Conservation (phyloP, 2,329 filamentous ascomycete species). For the Amylocarpus encephaloides region DNA sequence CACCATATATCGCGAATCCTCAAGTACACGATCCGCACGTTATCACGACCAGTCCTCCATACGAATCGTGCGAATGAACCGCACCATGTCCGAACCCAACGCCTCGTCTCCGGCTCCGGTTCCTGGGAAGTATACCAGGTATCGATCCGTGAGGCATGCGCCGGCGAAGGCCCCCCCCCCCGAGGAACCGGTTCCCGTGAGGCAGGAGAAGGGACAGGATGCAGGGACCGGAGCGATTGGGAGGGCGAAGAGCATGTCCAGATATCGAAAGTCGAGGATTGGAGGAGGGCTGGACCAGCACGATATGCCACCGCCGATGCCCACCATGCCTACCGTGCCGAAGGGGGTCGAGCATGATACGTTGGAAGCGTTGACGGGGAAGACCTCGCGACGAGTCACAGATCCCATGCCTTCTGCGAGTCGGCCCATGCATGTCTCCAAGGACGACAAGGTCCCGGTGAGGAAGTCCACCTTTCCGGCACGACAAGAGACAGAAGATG, state of each 20-base stretch:
- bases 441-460: not conserved
- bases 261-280: constrained; percentile 31
- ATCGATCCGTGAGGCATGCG: constrained; percentile 42
- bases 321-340: constrained; percentile 16
- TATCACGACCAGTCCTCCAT: too few species aligned
- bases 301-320: constrained; percentile 7
- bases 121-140: constrained; percentile 4
- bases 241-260: constrained; percentile 33
- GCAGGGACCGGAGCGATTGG: constrained; percentile 17
- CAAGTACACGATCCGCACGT: too few species aligned
- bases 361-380: constrained; percentile 2
- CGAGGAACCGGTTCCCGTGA: constrained; percentile 26
- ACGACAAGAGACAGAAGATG: constrained; percentile 19
- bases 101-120: not conserved
- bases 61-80: too few species aligned
- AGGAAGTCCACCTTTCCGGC: not conserved
- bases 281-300: constrained; percentile 5
- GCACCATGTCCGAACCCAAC: too few species aligned
- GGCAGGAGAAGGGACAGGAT: constrained; percentile 14
- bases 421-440: not conserved
- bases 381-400: constrained; percentile 13
- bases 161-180: constrained; percentile 14
- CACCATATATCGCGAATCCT: too few species aligned
- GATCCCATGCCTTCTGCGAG: constrained; percentile 13
- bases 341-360: not conserved